Evolutionary conservation across 2,329 filamentous ascomycete genomes (phyloP), one percentile per base, ranked within the genome.

Genomic region (Helotiales sp.): DNA sequence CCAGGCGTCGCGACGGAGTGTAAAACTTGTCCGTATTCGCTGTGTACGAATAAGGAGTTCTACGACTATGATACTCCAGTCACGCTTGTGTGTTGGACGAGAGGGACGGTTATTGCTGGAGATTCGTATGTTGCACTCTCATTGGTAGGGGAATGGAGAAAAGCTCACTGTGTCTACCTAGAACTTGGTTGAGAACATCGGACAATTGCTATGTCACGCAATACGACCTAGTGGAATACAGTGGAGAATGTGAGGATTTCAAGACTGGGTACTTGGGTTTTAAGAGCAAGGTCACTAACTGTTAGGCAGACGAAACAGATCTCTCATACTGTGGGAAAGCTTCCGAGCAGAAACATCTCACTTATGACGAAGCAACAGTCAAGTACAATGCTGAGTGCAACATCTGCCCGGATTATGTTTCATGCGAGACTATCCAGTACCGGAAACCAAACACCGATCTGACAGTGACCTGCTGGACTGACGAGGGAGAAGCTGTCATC

Each of bases 381-480:
- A 63, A 71, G 37, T 73, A 72, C 32, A 61, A 72, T 37, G 60
- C 61, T 8, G 71, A 73, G 49, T 73, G 71, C 28, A 71, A 70
- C 24, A 57, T 73, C 54, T 72, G 70, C 47, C 69, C 68, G 11
- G 64, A 64, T 26, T 68, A 71, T 13, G 40, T 17, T 1, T 50
- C 55, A 50, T 73, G 70, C 15, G 70, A 54, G 6, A 62, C 30
- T 2, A 40, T 72, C 6, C 54, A 61, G 32, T 73, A 72, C 57
- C 43, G 66, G 1, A 59, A 61, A 17, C 59, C 68, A 10, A 61
- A 63, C 45, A 67, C 63, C 20, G 70, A 72, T 47, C 30, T 72
- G 11, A 70, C 63, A 3, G 50, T 57, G 2, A 71, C 70, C 6
- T 73, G 71, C 50, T 73, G 69, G 65, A 72, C 71, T 24, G 57